Evolutionary conservation across 192 early-diverging fungal species (phyloP).

Genomic region (Kappamyces sp.): DNA sequence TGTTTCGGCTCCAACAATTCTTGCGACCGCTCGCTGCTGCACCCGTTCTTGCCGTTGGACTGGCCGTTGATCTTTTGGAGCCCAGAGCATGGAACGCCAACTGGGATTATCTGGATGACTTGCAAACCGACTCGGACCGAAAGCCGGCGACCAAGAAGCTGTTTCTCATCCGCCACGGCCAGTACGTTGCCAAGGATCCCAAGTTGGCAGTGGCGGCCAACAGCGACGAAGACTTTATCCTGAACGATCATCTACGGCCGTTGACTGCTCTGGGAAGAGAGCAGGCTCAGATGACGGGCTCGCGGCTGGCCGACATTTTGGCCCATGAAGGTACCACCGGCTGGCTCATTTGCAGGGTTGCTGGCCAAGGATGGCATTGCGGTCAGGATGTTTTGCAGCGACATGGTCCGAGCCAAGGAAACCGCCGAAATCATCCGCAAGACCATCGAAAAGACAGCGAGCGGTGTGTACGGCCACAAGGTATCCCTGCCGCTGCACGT

Average conservation of each 20-base stretch:
- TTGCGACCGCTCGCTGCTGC: too few relatives aligned
- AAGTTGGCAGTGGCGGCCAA: not conserved
- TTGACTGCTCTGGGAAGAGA: slow-evolving; percentile 8
- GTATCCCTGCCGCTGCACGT: not conserved
- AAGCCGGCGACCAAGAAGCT: slow-evolving; percentile 1
- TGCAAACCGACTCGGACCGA: not conserved
- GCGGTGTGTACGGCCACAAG: too few relatives aligned
- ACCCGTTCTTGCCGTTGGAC: too few relatives aligned
- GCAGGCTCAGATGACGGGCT: not conserved
- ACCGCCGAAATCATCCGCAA: slow-evolving; percentile 1
- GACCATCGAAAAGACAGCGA: not conserved
- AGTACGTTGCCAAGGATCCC: slow-evolving; percentile 9
- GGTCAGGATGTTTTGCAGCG: slow-evolving; percentile 5
- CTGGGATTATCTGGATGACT: slow-evolving; percentile 8
- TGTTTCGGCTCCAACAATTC: too few relatives aligned
- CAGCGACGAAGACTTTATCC: slow-evolving; percentile 7
- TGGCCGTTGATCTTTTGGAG: too few relatives aligned
- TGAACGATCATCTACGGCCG: not conserved
- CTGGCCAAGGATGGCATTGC: slow-evolving; percentile 1
- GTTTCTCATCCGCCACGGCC: slow-evolving; percentile 5
- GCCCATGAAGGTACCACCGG: not conserved
- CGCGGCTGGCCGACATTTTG: not conserved
- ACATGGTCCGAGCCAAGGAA: slow-evolving; percentile 10
- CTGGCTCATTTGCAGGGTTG: not conserved
- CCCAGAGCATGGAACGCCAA: not conserved